phyloP scores from a whole-genome alignment of 108 stramenopile species.

The Thalassiosira profunda region DNA sequence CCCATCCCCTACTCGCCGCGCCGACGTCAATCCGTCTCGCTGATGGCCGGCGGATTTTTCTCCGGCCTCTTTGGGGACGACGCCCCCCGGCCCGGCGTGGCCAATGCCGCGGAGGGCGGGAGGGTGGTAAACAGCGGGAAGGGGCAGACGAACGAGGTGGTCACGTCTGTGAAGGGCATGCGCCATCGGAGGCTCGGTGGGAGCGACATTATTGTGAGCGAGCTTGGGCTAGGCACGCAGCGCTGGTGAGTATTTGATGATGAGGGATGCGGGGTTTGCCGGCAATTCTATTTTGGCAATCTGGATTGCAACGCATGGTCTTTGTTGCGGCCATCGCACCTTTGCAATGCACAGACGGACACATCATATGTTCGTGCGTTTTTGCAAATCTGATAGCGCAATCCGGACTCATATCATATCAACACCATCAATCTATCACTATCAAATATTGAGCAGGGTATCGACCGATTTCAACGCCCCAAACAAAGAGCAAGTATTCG shows the following conservation, averaged over 20 bases:
- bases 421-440: background rate
- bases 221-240: slow-evolving; percentile 82
- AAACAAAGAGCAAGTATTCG: slow-evolving; percentile 61
- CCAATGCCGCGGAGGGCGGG: slow-evolving; percentile 23
- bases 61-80: slow-evolving; percentile 53
- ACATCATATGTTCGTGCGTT: background rate
- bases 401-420: too few species aligned
- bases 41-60: slow-evolving; percentile 47
- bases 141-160: slow-evolving; percentile 76
- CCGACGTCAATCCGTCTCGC: slow-evolving; percentile 10
- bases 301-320: background rate
- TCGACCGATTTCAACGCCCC: slow-evolving; percentile 87
- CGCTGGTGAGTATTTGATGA: slow-evolving; percentile 56
- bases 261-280: background rate
- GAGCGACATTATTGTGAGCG: slow-evolving; percentile 82
- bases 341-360: background rate
- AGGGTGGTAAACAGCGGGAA: slow-evolving; percentile 12
- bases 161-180: slow-evolving; percentile 80
- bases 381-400: too few species aligned
- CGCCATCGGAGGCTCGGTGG: slow-evolving; percentile 78
- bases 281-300: background rate
- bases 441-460: slow-evolving; percentile 34
- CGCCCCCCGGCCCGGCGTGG: background rate
- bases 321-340: background rate
- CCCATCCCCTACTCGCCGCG: slow-evolving; percentile 15